A percentile compares a stretch with the other conserved stretches of the same genome.
These are phyloP conservation scores for Globisporangium polare DNA, from an alignment of 352 stramenopile species.

Conservation along the genomic window DNA sequence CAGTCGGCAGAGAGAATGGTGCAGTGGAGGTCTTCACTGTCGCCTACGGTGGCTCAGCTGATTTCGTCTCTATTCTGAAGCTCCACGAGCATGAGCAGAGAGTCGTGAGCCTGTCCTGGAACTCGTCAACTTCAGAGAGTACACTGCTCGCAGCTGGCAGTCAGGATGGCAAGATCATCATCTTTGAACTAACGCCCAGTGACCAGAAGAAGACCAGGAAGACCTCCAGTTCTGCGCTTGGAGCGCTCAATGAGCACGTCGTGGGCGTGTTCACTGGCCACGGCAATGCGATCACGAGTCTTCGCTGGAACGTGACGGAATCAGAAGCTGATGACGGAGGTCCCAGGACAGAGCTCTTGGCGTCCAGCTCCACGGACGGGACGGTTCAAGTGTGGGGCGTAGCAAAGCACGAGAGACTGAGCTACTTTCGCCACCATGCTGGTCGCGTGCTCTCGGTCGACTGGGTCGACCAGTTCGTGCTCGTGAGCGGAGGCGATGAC, in stretches of 20 bases:
- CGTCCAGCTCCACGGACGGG: constrained; percentile 51
- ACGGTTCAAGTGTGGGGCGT: constrained; percentile 56
- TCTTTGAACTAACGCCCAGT: constrained; percentile 27
- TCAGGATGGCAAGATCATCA: constrained; percentile 48
- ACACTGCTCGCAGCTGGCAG: constrained; percentile 40
- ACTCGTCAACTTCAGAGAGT: not conserved
- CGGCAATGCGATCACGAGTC: constrained; percentile 33
- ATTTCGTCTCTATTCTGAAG: constrained; percentile 10
- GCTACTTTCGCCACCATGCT: constrained; percentile 41
- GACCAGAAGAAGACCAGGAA: not conserved
- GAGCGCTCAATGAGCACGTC: constrained; percentile 11
- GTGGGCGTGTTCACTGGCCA: constrained; percentile 32
- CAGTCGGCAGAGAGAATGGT: constrained; percentile 38
- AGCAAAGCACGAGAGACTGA: constrained; percentile 13
- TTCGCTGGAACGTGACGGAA: constrained; percentile 32
- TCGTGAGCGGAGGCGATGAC: constrained; percentile 66
- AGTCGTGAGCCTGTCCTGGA: constrained; percentile 43
- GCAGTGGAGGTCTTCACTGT: constrained; percentile 34
- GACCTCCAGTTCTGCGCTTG: not conserved
- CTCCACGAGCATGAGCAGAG: constrained; percentile 57
- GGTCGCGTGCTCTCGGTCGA: constrained; percentile 52
- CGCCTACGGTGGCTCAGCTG: not conserved
- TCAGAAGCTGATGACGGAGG: not conserved
- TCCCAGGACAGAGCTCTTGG: constrained; percentile 21
- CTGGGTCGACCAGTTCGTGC: constrained; percentile 38